phyloP scores from a whole-genome alignment of 495 filamentous ascomycete genomes.

The Cercophora samala region DNA sequence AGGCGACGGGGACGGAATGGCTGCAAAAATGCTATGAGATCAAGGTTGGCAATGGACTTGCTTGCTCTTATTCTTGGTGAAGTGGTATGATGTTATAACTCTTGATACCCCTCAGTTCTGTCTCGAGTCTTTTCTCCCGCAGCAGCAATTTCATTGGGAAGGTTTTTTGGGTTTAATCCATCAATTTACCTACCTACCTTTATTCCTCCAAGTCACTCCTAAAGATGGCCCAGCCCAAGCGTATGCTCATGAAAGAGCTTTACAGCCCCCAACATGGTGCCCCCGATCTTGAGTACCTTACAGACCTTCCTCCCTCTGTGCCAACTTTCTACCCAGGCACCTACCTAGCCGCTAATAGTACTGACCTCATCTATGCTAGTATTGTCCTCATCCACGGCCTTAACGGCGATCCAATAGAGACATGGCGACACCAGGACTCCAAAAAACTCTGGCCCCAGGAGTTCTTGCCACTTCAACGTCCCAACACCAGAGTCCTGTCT shows the following conservation, averaged over 20 bases:
- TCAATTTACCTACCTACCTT: no score
- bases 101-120: no score
- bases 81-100: no score
- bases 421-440: constrained; percentile 5
- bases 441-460: constrained; percentile 12
- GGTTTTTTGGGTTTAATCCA: no score
- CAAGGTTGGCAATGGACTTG: no score
- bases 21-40: no score
- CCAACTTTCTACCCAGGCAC: no score
- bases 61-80: no score
- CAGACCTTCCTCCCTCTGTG: no score
- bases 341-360: neutral
- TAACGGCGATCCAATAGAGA: constrained; percentile 10
- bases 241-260: neutral
- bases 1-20: no score
- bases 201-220: neutral
- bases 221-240: neutral
- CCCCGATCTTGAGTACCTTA: neutral
- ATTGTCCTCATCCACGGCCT: constrained; percentile 17
- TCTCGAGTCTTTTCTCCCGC: no score
- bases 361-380: neutral
- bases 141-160: no score
- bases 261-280: neutral
- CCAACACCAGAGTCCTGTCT: constrained; percentile 17
- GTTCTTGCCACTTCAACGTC: constrained; percentile 10